These are phyloP conservation scores for Fraxinus baroniana DNA, from an alignment of 305 asterid species.

Conservation along the genomic window DNA sequence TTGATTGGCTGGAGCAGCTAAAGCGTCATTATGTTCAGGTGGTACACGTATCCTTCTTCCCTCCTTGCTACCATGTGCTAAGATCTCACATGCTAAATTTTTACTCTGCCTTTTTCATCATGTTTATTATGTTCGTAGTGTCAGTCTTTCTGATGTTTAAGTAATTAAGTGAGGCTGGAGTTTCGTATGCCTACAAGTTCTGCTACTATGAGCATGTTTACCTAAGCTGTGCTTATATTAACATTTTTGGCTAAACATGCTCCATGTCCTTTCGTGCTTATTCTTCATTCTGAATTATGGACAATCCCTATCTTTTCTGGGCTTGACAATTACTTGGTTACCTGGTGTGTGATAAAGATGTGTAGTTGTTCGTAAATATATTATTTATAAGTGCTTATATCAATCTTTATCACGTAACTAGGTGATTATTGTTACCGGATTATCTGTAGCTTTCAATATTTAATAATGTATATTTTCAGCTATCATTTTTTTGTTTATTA, in stretches of 20 bases:
- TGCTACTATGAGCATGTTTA: slow-evolving; percentile 3
- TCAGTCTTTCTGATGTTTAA: neutral
- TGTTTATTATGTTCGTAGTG: neutral
- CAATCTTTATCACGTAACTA: slow-evolving; percentile 3
- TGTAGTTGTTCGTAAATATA: neutral
- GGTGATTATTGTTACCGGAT: neutral
- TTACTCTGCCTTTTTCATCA: neutral
- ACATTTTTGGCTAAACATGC: neutral
- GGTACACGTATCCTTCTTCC: slow-evolving; percentile 16
- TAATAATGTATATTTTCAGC: neutral
- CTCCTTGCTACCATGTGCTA: neutral
- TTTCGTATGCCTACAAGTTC: neutral
- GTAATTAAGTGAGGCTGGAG: neutral
- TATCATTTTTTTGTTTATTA: neutral
- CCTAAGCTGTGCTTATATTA: neutral
- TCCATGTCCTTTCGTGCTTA: neutral
- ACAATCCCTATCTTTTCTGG: neutral
- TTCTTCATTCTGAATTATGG: slow-evolving; percentile 3
- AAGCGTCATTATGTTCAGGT: slow-evolving; percentile 96
- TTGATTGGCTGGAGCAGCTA: slow-evolving; percentile 94
- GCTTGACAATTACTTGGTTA: neutral
- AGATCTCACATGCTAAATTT: neutral
- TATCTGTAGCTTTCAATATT: neutral
- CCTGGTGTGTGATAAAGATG: neutral
- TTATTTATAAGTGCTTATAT: neutral